phyloP scores from a whole-genome alignment of 1,139 yeast genomes.

The Debaryomycetaceae sp. region DNA sequence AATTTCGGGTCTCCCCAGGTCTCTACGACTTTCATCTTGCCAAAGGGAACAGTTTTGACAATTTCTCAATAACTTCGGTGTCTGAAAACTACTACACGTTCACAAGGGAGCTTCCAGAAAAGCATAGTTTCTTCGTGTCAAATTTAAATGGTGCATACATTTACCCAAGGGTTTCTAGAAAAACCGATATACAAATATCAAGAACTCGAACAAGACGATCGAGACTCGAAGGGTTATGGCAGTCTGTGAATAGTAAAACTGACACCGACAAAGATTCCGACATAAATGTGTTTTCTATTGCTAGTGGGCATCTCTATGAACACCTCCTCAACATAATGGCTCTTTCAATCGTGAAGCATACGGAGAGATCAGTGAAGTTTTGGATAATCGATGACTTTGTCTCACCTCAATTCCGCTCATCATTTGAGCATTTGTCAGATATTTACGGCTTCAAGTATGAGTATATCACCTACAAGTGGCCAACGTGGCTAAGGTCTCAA shows the following conservation, averaged over 20 bases:
- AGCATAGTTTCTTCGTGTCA: conserved; percentile 14
- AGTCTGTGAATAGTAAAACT: not conserved
- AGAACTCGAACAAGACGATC: not conserved
- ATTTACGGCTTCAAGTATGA: conserved; percentile 63
- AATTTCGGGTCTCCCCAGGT: conserved; percentile 69
- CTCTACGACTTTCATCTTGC: conserved; percentile 50
- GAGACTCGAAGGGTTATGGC: not conserved
- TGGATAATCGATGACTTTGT: conserved; percentile 84
- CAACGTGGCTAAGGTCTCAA: conserved; percentile 79
- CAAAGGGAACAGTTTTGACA: conserved; percentile 27
- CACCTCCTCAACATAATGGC: conserved; percentile 73
- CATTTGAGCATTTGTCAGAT: conserved; percentile 61
- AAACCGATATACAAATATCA: not conserved
- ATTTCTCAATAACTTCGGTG: conserved; percentile 43
- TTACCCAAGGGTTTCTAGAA: conserved; percentile 36
- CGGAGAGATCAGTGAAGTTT: conserved; percentile 65
- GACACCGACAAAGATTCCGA: conserved; percentile 41
- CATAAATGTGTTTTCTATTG: conserved; percentile 78
- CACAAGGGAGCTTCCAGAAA: not conserved
- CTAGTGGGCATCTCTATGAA: conserved; percentile 79
- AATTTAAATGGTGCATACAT: conserved; percentile 46
- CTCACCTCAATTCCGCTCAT: conserved; percentile 62
- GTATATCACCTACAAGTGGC: conserved; percentile 85
- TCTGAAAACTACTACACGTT: not conserved
- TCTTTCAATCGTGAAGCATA: conserved; percentile 63